These are phyloP conservation scores for Schizochytrium sp. DNA, from an alignment of 108 stramenopile genomes.

Conservation along the genomic window DNA sequence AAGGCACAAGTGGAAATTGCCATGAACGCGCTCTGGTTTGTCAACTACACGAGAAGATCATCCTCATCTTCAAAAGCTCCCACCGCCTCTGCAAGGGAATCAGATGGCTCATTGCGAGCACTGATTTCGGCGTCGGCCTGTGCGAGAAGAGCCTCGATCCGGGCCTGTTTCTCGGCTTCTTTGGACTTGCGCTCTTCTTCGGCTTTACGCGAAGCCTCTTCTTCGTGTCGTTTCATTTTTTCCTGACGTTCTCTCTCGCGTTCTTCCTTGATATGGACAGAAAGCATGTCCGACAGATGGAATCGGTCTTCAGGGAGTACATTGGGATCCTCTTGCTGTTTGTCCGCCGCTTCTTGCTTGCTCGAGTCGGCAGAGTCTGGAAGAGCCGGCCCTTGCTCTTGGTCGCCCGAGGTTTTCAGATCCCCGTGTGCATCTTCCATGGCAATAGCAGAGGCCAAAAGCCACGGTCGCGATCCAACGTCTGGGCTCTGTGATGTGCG, in stretches of 20 bases:
- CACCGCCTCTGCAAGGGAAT: no score
- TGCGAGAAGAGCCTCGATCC: neutral
- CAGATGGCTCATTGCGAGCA: no score
- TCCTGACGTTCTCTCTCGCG: neutral
- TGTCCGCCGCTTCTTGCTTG: no score
- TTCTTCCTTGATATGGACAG: constrained; percentile 22
- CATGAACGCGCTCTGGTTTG: neutral
- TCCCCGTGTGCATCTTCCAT: neutral
- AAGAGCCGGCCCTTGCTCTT: no score
- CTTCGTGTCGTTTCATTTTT: neutral
- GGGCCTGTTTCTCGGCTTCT: neutral
- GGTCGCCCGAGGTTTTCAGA: no score
- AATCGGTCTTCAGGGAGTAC: constrained; percentile 34
- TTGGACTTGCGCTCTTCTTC: neutral
- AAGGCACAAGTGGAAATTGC: no score
- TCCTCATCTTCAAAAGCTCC: neutral
- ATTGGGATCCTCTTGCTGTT: neutral
- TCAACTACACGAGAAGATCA: neutral
- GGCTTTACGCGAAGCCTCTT: neutral
- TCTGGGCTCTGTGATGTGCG: neutral
- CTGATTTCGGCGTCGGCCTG: neutral
- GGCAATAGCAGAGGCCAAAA: constrained; percentile 19
- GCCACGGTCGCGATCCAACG: constrained; percentile 29
- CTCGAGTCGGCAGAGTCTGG: no score
- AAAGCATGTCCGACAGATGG: constrained; percentile 30